Evolutionary conservation across 257 asterid genomes (phyloP), one percentile per base, ranked within the genome.

Genomic region (Fraxinus pennsylvanica): DNA sequence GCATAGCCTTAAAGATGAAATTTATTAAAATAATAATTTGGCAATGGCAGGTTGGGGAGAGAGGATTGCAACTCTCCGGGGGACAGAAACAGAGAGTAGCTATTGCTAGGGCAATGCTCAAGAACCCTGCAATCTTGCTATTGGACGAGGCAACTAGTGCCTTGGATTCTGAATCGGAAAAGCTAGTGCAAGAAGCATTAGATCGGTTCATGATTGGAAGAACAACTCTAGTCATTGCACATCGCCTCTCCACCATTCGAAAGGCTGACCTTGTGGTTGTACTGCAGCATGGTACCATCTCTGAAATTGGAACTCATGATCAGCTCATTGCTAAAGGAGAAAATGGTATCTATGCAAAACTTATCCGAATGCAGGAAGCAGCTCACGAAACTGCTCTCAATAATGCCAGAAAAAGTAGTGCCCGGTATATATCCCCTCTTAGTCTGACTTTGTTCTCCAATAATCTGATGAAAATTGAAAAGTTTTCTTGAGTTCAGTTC

Each of bases 61-160:
- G 96, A 76, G 98, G 98, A 27, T 63, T 92, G 83, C 98, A 94
- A 78, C 90, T 94, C 32, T 94, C 98, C 0, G 98, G 98, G 38
- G 98, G 98, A 33, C 98, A 94, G 74, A 94, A 94, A 86, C 98
- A 94, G 86, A 88, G 98, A 79, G 87, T 94, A 57, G 98, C 97
- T 4, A 92, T 94, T 63, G 97, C 97, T 9, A 87, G 98, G 76
- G 97, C 98, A 52, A 94, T 94, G 96, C 92, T 94, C 29, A 94
- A 90, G 79, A 94, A 89, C 17, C 97, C 98, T 3, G 86, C 95
- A 0, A 92, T 94, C 73, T 79, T 94, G 73, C 94, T 94, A 6
- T 61, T 94, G 74, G 98, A 94, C 6, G 98, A 94, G 82, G 98
- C 98, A 36, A 94, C 98, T 2, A 94, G 97, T 52, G 98, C 98